Percentiles rank a stretch among this genome's conserved stretches.
These are phyloP conservation scores for Chlorella sp. DNA, from an alignment of 139 green algal species.

Conservation along the genomic window DNA sequence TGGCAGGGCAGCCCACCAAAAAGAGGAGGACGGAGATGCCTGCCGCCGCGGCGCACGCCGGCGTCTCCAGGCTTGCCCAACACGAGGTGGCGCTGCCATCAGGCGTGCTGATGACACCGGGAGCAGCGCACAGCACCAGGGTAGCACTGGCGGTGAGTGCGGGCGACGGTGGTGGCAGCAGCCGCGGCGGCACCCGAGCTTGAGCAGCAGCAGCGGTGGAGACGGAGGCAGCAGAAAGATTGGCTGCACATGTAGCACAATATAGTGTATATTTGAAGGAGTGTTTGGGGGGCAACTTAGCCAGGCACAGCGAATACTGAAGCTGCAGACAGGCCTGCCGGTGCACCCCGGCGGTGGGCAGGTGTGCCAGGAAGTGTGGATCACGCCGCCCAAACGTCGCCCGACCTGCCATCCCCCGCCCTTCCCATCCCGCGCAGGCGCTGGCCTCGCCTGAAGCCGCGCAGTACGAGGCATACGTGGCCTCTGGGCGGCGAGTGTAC, in stretches of 20 bases:
- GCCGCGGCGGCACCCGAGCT: background rate
- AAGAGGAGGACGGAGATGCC: background rate
- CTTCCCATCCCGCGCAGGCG: background rate
- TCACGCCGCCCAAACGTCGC: background rate
- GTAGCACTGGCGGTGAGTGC: slow-evolving; percentile 35
- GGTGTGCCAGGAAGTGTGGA: too few species aligned
- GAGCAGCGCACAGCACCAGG: slow-evolving; percentile 24
- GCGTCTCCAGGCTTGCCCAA: background rate
- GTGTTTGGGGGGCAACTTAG: too few species aligned
- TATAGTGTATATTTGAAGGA: too few species aligned
- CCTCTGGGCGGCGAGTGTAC: slow-evolving; percentile 20
- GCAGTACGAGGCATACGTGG: slow-evolving; percentile 26
- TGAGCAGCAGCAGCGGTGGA: background rate
- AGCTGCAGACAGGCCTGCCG: too few species aligned
- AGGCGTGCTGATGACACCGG: slow-evolving; percentile 8
- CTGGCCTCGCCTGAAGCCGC: background rate
- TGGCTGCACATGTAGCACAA: too few species aligned
- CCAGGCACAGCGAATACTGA: too few species aligned
- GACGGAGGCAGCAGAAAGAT: too few species aligned
- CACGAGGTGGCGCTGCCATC: background rate
- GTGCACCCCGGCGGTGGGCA: too few species aligned
- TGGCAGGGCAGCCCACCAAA: background rate
- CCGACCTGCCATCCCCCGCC: background rate
- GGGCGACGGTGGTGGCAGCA: background rate
- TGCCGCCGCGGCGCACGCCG: background rate